phyloP scores from a whole-genome alignment of 768 basidiomycete species.

The Rhizopogon salebrosus region DNA sequence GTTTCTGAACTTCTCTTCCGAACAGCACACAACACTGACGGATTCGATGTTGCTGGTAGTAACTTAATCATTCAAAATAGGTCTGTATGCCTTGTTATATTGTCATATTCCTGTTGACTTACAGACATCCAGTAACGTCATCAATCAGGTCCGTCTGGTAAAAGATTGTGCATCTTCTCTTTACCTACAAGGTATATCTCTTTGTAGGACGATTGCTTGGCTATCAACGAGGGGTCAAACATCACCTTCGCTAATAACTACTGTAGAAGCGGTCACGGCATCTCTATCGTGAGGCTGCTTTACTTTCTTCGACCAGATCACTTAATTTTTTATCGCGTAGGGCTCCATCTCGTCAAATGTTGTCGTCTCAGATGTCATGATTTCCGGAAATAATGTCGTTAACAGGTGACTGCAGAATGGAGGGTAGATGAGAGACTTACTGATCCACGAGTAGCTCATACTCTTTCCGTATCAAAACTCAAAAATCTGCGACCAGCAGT shows the following conservation, averaged over 20 bases:
- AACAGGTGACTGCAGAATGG: conserved; percentile 36
- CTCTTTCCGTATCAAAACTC: conserved; percentile 60
- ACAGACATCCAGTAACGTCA: conserved; percentile 11
- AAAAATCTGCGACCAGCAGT: conserved; percentile 38
- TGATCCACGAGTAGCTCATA: conserved; percentile 31
- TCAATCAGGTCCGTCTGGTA: conserved; percentile 16
- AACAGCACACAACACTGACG: conserved; percentile 45
- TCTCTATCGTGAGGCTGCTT: conserved; percentile 39
- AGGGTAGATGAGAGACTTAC: neutral
- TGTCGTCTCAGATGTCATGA: conserved; percentile 41
- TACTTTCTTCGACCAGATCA: neutral
- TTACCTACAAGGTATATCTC: neutral
- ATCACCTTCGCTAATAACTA: conserved; percentile 45
- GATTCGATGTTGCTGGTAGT: conserved; percentile 39
- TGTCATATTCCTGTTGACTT: neutral
- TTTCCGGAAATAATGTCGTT: conserved; percentile 49
- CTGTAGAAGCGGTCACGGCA: conserved; percentile 60
- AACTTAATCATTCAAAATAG: conserved; percentile 27
- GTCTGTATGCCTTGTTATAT: conserved; percentile 4
- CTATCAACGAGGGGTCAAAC: conserved; percentile 40
- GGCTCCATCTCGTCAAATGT: conserved; percentile 48
- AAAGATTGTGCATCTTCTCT: neutral
- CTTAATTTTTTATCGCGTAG: conserved; percentile 22
- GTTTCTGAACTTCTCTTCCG: neutral
- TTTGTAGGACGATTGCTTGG: conserved; percentile 59